Evolutionary conservation across 2,329 filamentous ascomycete species (phyloP).

Genomic region (Diaporthe caulivora): DNA sequence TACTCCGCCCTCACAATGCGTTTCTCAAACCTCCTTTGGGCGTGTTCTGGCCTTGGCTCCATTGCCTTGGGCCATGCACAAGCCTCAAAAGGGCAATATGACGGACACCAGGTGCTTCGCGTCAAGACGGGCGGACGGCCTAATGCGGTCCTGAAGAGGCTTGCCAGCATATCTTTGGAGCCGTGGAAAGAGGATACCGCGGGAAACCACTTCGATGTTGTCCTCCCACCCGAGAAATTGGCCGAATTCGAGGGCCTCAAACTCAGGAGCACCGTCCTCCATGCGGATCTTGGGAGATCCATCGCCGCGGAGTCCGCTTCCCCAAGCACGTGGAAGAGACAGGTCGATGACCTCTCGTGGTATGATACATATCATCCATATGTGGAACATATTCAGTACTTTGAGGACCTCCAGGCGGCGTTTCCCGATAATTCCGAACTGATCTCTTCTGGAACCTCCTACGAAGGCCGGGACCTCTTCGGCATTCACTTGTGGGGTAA

Average conservation of each 20-base stretch:
- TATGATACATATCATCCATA: conserved; percentile 2
- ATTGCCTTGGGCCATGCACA: neutral
- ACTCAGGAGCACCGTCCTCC: conserved; percentile 4
- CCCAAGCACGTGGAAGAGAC: conserved; percentile 7
- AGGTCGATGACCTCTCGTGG: conserved; percentile 4
- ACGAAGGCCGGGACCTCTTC: conserved; percentile 14
- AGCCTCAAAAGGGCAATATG: neutral
- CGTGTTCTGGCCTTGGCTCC: neutral
- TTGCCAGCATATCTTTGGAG: conserved; percentile 11
- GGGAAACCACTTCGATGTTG: conserved; percentile 12
- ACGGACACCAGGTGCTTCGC: conserved; percentile 4
- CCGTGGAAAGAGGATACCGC: conserved; percentile 11
- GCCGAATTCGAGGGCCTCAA: neutral
- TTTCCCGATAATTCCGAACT: conserved; percentile 11
- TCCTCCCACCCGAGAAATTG: neutral
- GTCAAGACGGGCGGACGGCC: neutral
- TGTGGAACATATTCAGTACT: conserved; percentile 5
- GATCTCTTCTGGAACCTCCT: conserved; percentile 5
- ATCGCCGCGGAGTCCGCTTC: conserved; percentile 7
- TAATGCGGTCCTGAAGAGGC: neutral
- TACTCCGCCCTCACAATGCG: neutral
- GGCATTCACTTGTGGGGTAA: conserved; percentile 11
- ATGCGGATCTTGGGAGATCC: neutral
- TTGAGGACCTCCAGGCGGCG: neutral
- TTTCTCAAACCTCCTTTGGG: neutral